Base-by-base conservation (phyloP, 108 stramenopile species). In the Pseudonitzschia multiseries region DNA sequence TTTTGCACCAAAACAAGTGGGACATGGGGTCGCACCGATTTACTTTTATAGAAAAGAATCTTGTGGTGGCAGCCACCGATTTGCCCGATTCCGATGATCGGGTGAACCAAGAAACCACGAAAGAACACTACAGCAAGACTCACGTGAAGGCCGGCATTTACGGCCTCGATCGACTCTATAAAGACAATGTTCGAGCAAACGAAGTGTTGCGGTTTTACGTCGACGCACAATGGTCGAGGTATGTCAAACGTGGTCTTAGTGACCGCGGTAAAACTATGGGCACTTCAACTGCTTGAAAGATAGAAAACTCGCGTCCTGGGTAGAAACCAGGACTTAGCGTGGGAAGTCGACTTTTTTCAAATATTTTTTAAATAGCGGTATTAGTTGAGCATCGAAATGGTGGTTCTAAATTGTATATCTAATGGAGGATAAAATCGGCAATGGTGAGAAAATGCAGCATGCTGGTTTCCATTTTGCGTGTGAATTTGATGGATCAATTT, bases 21-120 rank as follows among this genome's bases (percentile, higher is more conserved):
- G 93, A 94, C 73, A 94, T 94, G 93, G 93, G 93, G 18, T 85
- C 87, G 17, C 93, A 94, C 79, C 86, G 93, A 21, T 94, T 94
- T 60, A 94, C 93, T n/a, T 83, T 88, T 60, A 6, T 80, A 32
- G 90, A 94, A 21, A 81, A 80, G 48, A 88, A 94, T 79, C 62
- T 91, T n/a, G 84, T 94, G 22, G 84, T 94, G n/a, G 89, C 90
- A 13, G 90, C 93, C 21, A 94, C 93, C 6, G 93, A 94, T 75
- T 77, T 94, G 73, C 90, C 89, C n/a, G 93, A 87, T 69, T 86
- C 87, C 33, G 87, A 94, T 68, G 93, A 94, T 81, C 79, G 91
- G 27, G 81, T 75, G 13, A 81, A 81, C 13, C 74, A 77, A 74
- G 73, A 74, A 71, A 69, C 79, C 26, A 59, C 79, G n/a, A 72